Percentiles rank a stretch among this genome's conserved stretches.
These are phyloP conservation scores for Penicillium subrubescens DNA, from an alignment of 495 filamentous ascomycete species.

Conservation along the genomic window DNA sequence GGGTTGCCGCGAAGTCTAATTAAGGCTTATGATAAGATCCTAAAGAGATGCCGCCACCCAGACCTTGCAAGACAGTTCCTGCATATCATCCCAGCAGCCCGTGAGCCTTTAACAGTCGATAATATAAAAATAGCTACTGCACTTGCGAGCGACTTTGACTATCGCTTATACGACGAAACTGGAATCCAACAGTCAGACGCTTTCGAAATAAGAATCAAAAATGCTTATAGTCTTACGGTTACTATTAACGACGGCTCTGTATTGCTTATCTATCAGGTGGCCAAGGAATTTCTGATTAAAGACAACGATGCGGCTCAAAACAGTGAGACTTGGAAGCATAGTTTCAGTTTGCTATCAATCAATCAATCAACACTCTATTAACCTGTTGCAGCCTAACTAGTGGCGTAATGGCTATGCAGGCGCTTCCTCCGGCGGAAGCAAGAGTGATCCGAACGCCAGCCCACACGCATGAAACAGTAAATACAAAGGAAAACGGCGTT, in stretches of 20 bases:
- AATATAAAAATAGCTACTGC: constrained; percentile 13
- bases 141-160: constrained; percentile 7
- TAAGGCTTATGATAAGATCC: constrained; percentile 9
- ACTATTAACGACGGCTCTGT: constrained; percentile 8
- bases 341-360: constrained; percentile 10
- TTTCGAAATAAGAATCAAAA: constrained; percentile 13
- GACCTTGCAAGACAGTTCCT: constrained; percentile 13
- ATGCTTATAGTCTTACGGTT: constrained; percentile 9
- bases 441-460: too few species aligned
- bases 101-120: constrained; percentile 9
- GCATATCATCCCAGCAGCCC: constrained; percentile 7
- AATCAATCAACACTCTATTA: too few species aligned
- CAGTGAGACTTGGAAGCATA: constrained; percentile 4
- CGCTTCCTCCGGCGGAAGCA: too few species aligned
- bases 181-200: constrained; percentile 4
- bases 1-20: constrained; percentile 8
- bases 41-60: constrained; percentile 13
- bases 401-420: too few species aligned
- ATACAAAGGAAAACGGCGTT: too few species aligned
- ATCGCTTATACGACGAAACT: constrained; percentile 14
- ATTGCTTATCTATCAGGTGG: constrained; percentile 10
- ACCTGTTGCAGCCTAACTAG: too few species aligned
- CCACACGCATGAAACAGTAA: too few species aligned
- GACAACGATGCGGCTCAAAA: neutral
- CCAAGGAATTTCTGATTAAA: constrained; percentile 5